phyloP scores from a whole-genome alignment of 1,139 yeast genomes.

The Wickerhamomyces sp. region DNA sequence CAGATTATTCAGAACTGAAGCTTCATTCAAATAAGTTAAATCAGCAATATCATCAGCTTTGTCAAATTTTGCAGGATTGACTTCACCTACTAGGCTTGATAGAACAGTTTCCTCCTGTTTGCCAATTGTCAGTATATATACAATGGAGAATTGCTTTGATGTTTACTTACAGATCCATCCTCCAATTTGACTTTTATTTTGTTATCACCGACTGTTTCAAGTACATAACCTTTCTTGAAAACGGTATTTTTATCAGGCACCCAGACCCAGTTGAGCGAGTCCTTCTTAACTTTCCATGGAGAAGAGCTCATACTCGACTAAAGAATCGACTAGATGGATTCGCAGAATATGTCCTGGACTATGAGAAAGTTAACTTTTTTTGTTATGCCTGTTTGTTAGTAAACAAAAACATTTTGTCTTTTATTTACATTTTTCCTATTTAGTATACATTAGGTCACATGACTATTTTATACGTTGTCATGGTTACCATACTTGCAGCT shows the following conservation, averaged over 20 bases:
- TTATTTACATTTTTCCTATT: conserved; percentile 11
- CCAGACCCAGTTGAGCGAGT: conserved; percentile 73
- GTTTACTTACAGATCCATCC: conserved; percentile 39
- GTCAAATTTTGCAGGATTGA: conserved; percentile 90
- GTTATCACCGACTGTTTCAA: conserved; percentile 48
- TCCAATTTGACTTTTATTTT: conserved; percentile 49
- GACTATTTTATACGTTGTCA: no score
- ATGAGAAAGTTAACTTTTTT: conserved; percentile 4
- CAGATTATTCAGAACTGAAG: conserved; percentile 84
- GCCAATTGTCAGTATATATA: background rate
- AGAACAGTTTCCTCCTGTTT: conserved; percentile 37
- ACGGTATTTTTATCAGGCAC: conserved; percentile 63
- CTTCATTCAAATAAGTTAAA: conserved; percentile 88
- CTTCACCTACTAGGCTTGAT: conserved; percentile 51
- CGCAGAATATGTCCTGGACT: background rate
- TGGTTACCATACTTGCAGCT: no score
- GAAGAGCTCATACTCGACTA: conserved; percentile 2
- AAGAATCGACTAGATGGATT: background rate
- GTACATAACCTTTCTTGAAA: conserved; percentile 67
- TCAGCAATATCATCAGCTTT: conserved; percentile 95
- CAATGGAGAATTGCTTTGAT: no score
- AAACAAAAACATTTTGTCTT: conserved; percentile 2
- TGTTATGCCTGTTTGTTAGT: background rate
- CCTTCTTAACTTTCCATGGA: conserved; percentile 41
- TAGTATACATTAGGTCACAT: background rate